Base-by-base conservation (phyloP, 805 yeast genomes). In the Candida adriatica region DNA sequence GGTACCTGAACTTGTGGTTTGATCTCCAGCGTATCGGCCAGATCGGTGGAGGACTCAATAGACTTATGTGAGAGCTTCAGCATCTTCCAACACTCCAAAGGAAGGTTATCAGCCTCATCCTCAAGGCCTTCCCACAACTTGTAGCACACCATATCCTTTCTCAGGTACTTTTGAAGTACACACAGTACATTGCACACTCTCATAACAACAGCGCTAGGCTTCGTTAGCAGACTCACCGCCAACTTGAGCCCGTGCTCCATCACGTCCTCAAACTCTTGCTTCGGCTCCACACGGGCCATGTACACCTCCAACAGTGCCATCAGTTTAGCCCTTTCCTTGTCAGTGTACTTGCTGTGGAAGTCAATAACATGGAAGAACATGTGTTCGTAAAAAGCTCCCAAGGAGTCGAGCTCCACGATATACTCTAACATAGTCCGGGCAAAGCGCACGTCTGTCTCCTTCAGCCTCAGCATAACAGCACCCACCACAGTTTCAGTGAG, bases 301-400 rank as follows among this genome's bases (percentile, higher is more conserved):
- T 27, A 39, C 3, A 4, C 10, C n/a, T 16, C 11, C 15, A 40
- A 31, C 18, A 40, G 16, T 6, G 15, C 16, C 4, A 25, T 13
- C n/a, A 37, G 18, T 13, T 16, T 16, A 10, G 13, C 8, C 9
- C 35, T 37, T 11, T 29, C 30, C 6, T 27, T 28, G 2, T 17
- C 27, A 4, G 24, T 18, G 26, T 29, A 37, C 4, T 16, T 18
- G 6, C n/a, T n/a, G 14, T 32, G 26, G 14, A 31, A 37, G 22
- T 42, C 46, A 27, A 42, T 33, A 6, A 26, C 37, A 29, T 34
- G 43, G 30, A 28, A 42, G 27, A 27, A 30, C 7, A 39, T 13
- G 15, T 42, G 41, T 14, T 39, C 43, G 14, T 30, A 37, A 20
- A 42, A 23, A 4, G 26, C 16, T 14, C 13, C n/a, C 3, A 42